A percentile compares a stretch with the other conserved stretches of the same genome.
These are phyloP conservation scores for Colletotrichum camelliae DNA, from an alignment of 2,329 filamentous ascomycete genomes.

Conservation along the genomic window DNA sequence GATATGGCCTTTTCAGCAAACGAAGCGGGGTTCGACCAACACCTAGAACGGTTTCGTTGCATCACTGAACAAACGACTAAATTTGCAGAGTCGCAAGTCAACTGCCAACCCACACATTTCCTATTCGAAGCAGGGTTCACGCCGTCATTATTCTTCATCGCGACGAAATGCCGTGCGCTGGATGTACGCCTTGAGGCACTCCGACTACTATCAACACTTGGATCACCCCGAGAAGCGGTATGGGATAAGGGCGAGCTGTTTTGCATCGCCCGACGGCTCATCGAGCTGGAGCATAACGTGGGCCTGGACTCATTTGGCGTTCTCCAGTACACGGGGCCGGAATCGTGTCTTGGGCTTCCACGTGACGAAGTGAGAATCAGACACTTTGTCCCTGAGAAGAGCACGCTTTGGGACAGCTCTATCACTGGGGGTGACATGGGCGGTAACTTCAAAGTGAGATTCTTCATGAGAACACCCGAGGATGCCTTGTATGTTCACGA, in stretches of 20 bases:
- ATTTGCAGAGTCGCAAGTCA: not conserved
- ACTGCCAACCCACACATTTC: not conserved
- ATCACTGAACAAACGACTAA: conserved; percentile 37
- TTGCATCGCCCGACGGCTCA: not conserved
- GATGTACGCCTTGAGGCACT: conserved; percentile 42
- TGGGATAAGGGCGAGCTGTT: not conserved
- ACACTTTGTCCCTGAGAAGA: not conserved
- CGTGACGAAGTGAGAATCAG: not conserved
- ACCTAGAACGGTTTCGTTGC: conserved; percentile 20
- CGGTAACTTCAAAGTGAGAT: not conserved
- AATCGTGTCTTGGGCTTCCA: not conserved
- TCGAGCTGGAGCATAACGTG: conserved; percentile 11
- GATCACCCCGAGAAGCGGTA: conserved; percentile 22
- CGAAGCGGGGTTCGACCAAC: not conserved
- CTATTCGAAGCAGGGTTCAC: not conserved
- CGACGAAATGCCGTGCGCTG: conserved; percentile 26
- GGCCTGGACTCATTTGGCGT: not conserved
- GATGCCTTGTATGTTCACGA: not conserved
- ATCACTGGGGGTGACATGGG: accelerated
- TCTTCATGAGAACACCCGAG: not conserved
- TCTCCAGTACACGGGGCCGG: not conserved
- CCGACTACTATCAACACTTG: conserved; percentile 24
- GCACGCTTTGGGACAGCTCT: not conserved
- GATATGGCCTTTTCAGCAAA: not conserved
- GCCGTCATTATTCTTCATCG: not conserved